Percentiles rank a stretch among this genome's conserved stretches.
These are phyloP conservation scores for Lentinula aciculospora DNA, from an alignment of 768 basidiomycete species.

Conservation along the genomic window DNA sequence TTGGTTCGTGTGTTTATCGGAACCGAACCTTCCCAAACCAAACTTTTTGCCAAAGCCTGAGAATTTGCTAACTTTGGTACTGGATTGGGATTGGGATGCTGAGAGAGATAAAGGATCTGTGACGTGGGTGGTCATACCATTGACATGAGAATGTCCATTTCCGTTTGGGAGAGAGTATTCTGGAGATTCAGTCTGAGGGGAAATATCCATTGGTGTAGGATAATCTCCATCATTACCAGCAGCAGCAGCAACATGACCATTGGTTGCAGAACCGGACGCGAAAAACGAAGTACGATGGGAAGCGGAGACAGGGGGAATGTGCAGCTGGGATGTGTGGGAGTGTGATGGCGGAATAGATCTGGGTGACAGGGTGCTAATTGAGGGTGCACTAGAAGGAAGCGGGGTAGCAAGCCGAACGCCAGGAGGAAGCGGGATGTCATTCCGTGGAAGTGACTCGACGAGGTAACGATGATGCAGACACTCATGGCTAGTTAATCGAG, in stretches of 20 bases:
- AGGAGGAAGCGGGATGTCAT: slow-evolving; percentile 58
- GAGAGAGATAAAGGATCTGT: slow-evolving; percentile 23
- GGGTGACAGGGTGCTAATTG: slow-evolving; percentile 25
- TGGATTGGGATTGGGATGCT: background rate
- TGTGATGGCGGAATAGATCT: slow-evolving; percentile 35
- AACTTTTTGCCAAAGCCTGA: slow-evolving; percentile 65
- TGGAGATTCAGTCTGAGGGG: slow-evolving; percentile 42
- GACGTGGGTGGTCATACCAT: slow-evolving; percentile 47
- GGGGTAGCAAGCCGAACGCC: slow-evolving; percentile 38
- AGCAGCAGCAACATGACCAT: background rate
- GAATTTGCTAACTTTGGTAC: slow-evolving; percentile 48
- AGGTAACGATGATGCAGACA: slow-evolving; percentile 91
- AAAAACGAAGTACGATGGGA: slow-evolving; percentile 53
- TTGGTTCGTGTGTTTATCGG: slow-evolving; percentile 73
- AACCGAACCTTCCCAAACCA: slow-evolving; percentile 45
- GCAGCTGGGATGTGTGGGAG: slow-evolving; percentile 34
- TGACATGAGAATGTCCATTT: slow-evolving; percentile 41
- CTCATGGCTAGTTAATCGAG: slow-evolving; percentile 79
- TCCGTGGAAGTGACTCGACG: slow-evolving; percentile 66
- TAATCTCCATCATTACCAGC: slow-evolving; percentile 33
- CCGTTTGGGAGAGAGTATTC: slow-evolving; percentile 31
- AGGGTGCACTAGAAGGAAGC: slow-evolving; percentile 26
- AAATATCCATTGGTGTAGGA: slow-evolving; percentile 51
- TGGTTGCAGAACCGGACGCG: slow-evolving; percentile 8
- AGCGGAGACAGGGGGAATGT: slow-evolving; percentile 41